These are phyloP conservation scores for Kodamaea nitidulidarum DNA, from an alignment of 805 yeast genomes.

Conservation along the genomic window DNA sequence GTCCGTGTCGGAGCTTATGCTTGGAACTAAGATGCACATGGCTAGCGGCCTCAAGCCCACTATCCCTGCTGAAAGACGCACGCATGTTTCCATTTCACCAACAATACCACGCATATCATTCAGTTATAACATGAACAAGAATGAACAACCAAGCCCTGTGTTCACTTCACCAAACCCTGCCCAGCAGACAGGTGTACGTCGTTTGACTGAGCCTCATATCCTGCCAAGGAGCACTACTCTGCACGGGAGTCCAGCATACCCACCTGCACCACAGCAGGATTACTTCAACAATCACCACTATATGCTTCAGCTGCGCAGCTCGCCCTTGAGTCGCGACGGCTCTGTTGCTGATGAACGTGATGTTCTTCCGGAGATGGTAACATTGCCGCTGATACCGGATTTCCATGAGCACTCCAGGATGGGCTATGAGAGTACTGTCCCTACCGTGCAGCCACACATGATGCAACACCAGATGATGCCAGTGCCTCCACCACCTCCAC, in stretches of 20 bases:
- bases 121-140: slow-evolving; percentile 2
- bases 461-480: not conserved
- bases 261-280: not conserved
- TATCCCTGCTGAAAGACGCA: not conserved
- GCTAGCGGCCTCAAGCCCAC: slow-evolving; percentile 1
- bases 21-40: slow-evolving; percentile 11
- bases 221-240: slow-evolving; percentile 1
- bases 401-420: not conserved
- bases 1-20: slow-evolving; percentile 24
- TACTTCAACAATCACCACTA: slow-evolving; percentile 3
- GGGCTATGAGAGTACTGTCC: not conserved
- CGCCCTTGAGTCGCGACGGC: not conserved
- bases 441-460: not conserved
- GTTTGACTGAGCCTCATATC: slow-evolving; percentile 2
- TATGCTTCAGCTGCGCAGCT: slow-evolving; percentile 3
- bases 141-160: not conserved
- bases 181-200: not conserved
- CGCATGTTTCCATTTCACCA: slow-evolving; percentile 1
- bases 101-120: slow-evolving; percentile 4
- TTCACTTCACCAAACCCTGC: not conserved
- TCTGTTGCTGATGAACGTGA: slow-evolving; percentile 2
- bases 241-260: not conserved
- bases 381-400: slow-evolving; percentile 2
- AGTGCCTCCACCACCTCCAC: not conserved
- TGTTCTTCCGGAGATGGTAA: slow-evolving; percentile 1